Evolutionary conservation across 2,329 filamentous ascomycete species (phyloP).

Genomic region (Zasmidium cellare): DNA sequence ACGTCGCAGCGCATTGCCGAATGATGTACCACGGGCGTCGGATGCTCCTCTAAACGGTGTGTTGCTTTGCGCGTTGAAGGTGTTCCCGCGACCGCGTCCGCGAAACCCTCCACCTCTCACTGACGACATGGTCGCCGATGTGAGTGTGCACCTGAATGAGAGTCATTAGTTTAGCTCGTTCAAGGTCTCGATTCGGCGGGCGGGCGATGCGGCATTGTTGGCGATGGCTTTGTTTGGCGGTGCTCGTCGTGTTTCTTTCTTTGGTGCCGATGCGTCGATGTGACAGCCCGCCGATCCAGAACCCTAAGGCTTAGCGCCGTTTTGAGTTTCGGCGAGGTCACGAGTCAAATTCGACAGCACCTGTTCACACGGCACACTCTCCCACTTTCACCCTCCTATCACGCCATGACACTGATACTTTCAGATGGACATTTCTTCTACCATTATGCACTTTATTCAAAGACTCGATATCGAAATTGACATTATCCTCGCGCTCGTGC

Average conservation of each 20-base stretch:
- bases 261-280: background rate
- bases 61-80: constrained; percentile 7
- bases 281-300: too few relatives aligned
- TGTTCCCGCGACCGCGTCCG: constrained; percentile 21
- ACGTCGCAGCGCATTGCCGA: constrained; percentile 6
- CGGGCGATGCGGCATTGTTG: constrained; percentile 5
- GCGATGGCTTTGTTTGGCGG: constrained; percentile 3
- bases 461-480: background rate
- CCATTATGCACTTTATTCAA: background rate
- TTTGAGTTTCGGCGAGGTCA: background rate
- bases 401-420: background rate
- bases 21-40: constrained; percentile 6
- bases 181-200: constrained; percentile 9
- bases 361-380: background rate
- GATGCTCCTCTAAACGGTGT: constrained; percentile 7
- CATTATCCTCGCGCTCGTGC: background rate
- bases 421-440: background rate
- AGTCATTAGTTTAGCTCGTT: constrained; percentile 20
- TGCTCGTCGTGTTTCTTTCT: background rate
- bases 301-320: background rate
- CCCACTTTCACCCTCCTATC: too few relatives aligned
- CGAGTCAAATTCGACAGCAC: background rate
- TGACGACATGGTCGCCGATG: constrained; percentile 24
- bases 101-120: constrained; percentile 13
- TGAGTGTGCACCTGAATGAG: constrained; percentile 7